phyloP scores from a whole-genome alignment of 2,329 filamentous ascomycete genomes.

The Nakataea oryzae region DNA sequence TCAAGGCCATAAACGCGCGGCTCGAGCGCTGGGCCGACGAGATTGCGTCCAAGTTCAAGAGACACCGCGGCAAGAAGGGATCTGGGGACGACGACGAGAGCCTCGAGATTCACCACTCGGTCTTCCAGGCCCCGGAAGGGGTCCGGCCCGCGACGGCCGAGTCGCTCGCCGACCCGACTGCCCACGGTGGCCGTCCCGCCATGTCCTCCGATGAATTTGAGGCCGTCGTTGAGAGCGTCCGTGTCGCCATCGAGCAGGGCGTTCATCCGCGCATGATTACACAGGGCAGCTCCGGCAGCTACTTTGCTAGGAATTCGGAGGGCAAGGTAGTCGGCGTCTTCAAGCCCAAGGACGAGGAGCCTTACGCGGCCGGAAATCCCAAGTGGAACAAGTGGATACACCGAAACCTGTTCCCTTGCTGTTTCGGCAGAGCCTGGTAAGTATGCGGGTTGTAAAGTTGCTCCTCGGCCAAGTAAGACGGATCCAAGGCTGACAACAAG shows the following conservation, averaged over 20 bases:
- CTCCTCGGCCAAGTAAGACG: neutral
- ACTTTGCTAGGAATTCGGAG: constrained; percentile 85
- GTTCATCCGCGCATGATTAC: constrained; percentile 93
- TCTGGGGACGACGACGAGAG: constrained; percentile 66
- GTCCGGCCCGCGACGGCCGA: constrained; percentile 71
- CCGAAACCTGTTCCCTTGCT: constrained; percentile 92
- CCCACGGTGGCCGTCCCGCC: constrained; percentile 11
- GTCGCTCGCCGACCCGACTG: constrained; percentile 42
- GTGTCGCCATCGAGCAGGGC: constrained; percentile 77
- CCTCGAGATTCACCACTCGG: constrained; percentile 92
- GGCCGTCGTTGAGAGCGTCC: constrained; percentile 79
- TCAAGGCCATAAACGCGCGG: constrained; percentile 95
- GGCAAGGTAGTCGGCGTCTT: constrained; percentile 97
- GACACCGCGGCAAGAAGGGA: constrained; percentile 63
- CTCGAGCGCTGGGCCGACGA: constrained; percentile 96
- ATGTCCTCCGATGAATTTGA: constrained; percentile 80
- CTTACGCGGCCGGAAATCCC: constrained; percentile 90
- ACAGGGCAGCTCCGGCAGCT: constrained; percentile 94
- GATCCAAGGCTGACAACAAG: neutral
- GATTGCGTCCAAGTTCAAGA: constrained; percentile 95
- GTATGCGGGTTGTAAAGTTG: constrained; percentile 12
- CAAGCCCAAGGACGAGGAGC: constrained; percentile 98
- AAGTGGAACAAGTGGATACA: constrained; percentile 99
- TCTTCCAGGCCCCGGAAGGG: constrained; percentile 88
- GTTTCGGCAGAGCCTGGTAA: constrained; percentile 83